phyloP scores from a whole-genome alignment of 1,284 basidiomycete species.

The Sporisorium exsertum region DNA sequence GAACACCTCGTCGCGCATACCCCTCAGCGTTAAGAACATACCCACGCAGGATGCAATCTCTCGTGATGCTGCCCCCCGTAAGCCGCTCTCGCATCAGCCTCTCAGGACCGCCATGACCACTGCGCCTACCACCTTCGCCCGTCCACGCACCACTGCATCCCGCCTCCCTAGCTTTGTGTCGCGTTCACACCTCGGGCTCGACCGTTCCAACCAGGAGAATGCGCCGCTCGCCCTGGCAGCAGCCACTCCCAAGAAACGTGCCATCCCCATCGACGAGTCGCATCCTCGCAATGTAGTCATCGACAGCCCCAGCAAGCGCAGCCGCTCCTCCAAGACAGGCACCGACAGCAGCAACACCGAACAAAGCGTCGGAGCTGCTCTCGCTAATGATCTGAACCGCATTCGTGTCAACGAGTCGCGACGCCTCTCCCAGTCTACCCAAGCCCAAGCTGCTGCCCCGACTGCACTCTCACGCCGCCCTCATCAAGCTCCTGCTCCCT shows the following conservation, averaged over 20 bases:
- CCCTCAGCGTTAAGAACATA: slow-evolving; percentile 49
- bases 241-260: slow-evolving; percentile 65
- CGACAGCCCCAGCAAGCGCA: slow-evolving; percentile 53
- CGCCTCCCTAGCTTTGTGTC: slow-evolving; percentile 44
- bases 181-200: slow-evolving; percentile 45
- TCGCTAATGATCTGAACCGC: slow-evolving; percentile 44
- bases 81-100: slow-evolving; percentile 24
- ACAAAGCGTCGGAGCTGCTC: slow-evolving; percentile 42
- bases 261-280: slow-evolving; percentile 62
- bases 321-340: slow-evolving; percentile 55
- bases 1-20: slow-evolving; percentile 37
- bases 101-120: slow-evolving; percentile 4
- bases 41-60: slow-evolving; percentile 29
- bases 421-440: slow-evolving; percentile 15
- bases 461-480: slow-evolving; percentile 18
- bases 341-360: slow-evolving; percentile 48
- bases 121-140: slow-evolving; percentile 7
- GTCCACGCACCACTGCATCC: slow-evolving; percentile 31
- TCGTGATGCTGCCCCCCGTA: slow-evolving; percentile 25
- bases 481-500: slow-evolving; percentile 9
- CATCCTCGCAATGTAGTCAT: slow-evolving; percentile 60
- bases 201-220: slow-evolving; percentile 48
- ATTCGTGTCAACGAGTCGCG: slow-evolving; percentile 42
- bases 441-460: slow-evolving; percentile 12
- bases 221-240: slow-evolving; percentile 18